Base-by-base conservation (phyloP, 768 basidiomycete species). In the Suillus subalutaceus region DNA sequence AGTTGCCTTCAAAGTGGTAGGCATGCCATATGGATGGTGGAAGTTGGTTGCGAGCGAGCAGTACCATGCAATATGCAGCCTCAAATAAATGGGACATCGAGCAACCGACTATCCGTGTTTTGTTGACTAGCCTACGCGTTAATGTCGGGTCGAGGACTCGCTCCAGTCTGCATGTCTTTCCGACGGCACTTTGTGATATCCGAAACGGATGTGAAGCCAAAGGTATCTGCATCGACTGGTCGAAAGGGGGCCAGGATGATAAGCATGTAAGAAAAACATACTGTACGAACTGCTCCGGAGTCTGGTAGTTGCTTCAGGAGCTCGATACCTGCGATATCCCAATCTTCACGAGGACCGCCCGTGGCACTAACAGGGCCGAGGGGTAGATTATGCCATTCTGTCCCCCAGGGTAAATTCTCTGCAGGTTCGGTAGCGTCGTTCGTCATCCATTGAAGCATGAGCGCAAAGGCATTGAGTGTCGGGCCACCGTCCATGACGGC, bases 341-440 rank as follows among this genome's bases (percentile, higher is more conserved):
- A 76, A 50, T 65, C 69, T 3, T 62, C 16, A n/a, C 58, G 66
- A 9, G 41, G 64, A 5, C 74, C 73, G 10, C 75, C 74, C 0
- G 65, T 76, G 2, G 74, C 75, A 38, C 63, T 64, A 32, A 75
- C 66, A 6, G 71, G 73, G 30, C 75, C 75, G 5, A 68, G 66
- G 0, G 75, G 74, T 16, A 74, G 71, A 46, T 74, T 69, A 32
- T 64, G 69, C 73, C 73, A 73, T 43, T 76, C 74, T 38, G 72
- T 65, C 15, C 40, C 68, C 63, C 66, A 70, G 3, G 52, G 53
- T 3, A 66, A 53, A 2, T 38, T 46, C 12, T 65, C 66, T 8
- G 59, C 44, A n/a, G 38, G n/a, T 35, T 64, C 46, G 2, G 30
- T 18, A 2, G 35, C 23, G 5, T 70, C 69, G 4, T 26, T 56